A percentile compares a stretch with the other conserved stretches of the same genome.
Evolutionary conservation across 371 early-diverging fungal genomes (phyloP).

Genomic region (Rhizopus arrhizus): DNA sequence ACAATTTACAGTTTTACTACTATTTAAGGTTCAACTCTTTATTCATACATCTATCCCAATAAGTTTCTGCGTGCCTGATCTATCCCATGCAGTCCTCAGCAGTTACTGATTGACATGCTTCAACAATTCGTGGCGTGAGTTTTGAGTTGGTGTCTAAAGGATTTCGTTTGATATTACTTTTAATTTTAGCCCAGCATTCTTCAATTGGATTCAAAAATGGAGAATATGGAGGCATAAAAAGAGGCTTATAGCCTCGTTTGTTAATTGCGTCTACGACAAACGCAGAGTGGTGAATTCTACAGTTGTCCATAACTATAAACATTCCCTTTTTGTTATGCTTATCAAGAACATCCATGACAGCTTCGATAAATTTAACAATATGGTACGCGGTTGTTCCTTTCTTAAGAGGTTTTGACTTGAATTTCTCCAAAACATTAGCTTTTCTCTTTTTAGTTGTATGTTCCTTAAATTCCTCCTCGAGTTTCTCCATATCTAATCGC

Average conservation of each 20-base stretch:
- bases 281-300: constrained; percentile 9
- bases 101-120: constrained; percentile 9
- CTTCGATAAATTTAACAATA: constrained; percentile 10
- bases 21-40: constrained; percentile 3
- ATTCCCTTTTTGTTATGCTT: constrained; percentile 12
- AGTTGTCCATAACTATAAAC: constrained; percentile 14
- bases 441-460: constrained; percentile 15
- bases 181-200: constrained; percentile 22
- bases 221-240: constrained; percentile 19
- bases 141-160: not conserved
- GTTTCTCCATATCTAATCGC: constrained; percentile 7
- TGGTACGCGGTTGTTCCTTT: constrained; percentile 16
- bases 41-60: constrained; percentile 11
- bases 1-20: no score
- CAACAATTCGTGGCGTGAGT: constrained; percentile 4
- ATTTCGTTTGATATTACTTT: constrained; percentile 8
- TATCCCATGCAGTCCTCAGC: constrained; percentile 6
- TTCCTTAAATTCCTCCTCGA: constrained; percentile 11
- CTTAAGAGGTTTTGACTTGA: constrained; percentile 5
- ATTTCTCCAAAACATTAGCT: constrained; percentile 8
- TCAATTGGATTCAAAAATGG: constrained; percentile 20
- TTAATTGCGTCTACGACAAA: constrained; percentile 14
- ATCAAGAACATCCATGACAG: constrained; percentile 5
- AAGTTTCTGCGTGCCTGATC: constrained; percentile 10
- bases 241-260: constrained; percentile 8